Conservation (phyloP, 331 rosid species). For the Quercus tomentella region DNA sequence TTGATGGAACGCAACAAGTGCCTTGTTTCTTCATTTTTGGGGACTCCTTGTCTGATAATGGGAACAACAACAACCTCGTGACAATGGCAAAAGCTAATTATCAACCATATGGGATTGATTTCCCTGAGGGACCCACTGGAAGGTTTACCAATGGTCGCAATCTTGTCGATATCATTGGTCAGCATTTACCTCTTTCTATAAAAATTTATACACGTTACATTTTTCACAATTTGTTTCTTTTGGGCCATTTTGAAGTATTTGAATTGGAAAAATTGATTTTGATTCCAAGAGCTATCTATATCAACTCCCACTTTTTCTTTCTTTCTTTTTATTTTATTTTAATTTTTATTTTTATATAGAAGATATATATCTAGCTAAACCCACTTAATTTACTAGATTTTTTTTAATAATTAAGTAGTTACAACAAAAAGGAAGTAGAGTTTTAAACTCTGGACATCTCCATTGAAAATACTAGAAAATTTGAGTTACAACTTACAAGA, state of each 20-base stretch:
- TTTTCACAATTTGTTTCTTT: not conserved
- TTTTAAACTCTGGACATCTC: too few species aligned
- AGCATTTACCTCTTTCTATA: not conserved
- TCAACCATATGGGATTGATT: slow-evolving; percentile 15
- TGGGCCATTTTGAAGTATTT: not conserved
- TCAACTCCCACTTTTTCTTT: too few species aligned
- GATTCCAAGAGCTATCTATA: too few species aligned
- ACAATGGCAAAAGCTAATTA: slow-evolving; percentile 2
- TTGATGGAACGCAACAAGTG: slow-evolving; percentile 4
- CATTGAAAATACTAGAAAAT: too few species aligned
- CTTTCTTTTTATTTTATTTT: too few species aligned
- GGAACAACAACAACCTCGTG: slow-evolving; percentile 6
- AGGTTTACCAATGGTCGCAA: slow-evolving; percentile 19
- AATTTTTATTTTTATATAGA: too few species aligned
- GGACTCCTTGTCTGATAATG: slow-evolving; percentile 15
- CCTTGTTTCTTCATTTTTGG: slow-evolving; percentile 22
- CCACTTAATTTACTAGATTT: too few species aligned
- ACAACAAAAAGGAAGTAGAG: too few species aligned
- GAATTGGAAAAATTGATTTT: too few species aligned
- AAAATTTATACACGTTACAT: not conserved
- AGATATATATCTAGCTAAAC: too few species aligned
- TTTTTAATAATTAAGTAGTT: too few species aligned
- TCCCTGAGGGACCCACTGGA: slow-evolving; percentile 14
- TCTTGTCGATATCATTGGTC: slow-evolving; percentile 14
- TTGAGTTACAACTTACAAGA: too few species aligned